Evolutionary conservation across 495 filamentous ascomycete species (phyloP).

Genomic region (Hyaloscypha finlandica): DNA sequence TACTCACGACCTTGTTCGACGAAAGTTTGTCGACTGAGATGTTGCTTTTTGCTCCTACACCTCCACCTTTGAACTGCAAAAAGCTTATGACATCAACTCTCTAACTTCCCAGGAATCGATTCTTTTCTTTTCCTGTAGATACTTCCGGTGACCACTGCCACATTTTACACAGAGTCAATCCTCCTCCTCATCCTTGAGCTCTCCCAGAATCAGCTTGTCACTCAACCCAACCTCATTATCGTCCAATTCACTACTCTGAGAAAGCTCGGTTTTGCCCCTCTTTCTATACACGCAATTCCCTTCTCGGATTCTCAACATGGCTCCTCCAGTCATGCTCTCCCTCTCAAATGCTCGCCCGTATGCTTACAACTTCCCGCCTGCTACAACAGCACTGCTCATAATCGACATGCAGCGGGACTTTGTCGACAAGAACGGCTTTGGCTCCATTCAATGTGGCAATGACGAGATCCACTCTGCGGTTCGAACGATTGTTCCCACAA

Average conservation of each 20-base stretch:
- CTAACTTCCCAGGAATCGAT: neutral
- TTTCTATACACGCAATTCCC: neutral
- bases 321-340: slow-evolving; percentile 30
- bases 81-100: slow-evolving; percentile 1
- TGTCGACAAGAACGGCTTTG: slow-evolving; percentile 39
- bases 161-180: neutral
- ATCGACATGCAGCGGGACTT: slow-evolving; percentile 77
- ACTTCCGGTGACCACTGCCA: neutral
- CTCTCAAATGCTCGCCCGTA: slow-evolving; percentile 43
- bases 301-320: slow-evolving; percentile 25
- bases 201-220: neutral
- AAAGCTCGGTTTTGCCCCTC: neutral
- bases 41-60: neutral
- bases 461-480: slow-evolving; percentile 38
- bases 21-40: slow-evolving; percentile 1
- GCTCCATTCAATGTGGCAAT: slow-evolving; percentile 32
- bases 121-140: slow-evolving; percentile 8
- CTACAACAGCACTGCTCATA: slow-evolving; percentile 63
- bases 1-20: neutral
- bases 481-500: slow-evolving; percentile 56
- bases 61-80: neutral
- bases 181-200: neutral
- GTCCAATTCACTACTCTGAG: neutral
- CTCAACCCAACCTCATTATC: neutral
- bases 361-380: slow-evolving; percentile 38